Conservation (phyloP, 495 filamentous ascomycete genomes). For the Peziza echinospora region DNA sequence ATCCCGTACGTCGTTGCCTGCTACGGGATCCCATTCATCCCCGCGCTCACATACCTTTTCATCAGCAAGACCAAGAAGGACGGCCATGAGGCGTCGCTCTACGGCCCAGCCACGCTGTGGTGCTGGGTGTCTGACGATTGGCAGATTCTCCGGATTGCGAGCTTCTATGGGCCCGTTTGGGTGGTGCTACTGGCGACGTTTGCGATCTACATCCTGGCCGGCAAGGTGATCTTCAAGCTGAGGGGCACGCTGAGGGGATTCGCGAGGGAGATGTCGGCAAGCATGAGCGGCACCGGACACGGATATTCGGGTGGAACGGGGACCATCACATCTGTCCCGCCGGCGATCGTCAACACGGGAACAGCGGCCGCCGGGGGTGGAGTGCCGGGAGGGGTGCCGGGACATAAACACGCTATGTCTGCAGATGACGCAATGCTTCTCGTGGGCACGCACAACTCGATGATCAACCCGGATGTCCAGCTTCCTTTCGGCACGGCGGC, state of each 20-base stretch:
- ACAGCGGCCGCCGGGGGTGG: constrained; percentile 16
- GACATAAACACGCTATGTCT: too few relatives aligned
- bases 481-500: neutral
- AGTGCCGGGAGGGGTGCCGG: too few relatives aligned
- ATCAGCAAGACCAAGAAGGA: constrained; percentile 24
- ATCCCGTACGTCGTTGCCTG: constrained; percentile 47
- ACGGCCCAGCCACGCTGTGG: constrained; percentile 65
- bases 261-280: constrained; percentile 19
- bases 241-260: constrained; percentile 33
- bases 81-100: constrained; percentile 28
- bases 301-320: neutral
- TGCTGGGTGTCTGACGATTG: constrained; percentile 55
- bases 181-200: constrained; percentile 46
- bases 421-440: too few relatives aligned
- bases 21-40: constrained; percentile 56
- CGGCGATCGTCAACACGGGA: neutral
- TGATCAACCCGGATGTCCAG: neutral
- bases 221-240: constrained; percentile 44
- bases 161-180: constrained; percentile 76
- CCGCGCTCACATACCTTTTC: constrained; percentile 46
- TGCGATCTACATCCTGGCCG: constrained; percentile 51
- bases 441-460: too few relatives aligned
- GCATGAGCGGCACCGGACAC: constrained; percentile 25
- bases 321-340: neutral
- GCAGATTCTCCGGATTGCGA: constrained; percentile 51